phyloP scores from a whole-genome alignment of 2,329 filamentous ascomycete species.

The Colletotrichum sp. region DNA sequence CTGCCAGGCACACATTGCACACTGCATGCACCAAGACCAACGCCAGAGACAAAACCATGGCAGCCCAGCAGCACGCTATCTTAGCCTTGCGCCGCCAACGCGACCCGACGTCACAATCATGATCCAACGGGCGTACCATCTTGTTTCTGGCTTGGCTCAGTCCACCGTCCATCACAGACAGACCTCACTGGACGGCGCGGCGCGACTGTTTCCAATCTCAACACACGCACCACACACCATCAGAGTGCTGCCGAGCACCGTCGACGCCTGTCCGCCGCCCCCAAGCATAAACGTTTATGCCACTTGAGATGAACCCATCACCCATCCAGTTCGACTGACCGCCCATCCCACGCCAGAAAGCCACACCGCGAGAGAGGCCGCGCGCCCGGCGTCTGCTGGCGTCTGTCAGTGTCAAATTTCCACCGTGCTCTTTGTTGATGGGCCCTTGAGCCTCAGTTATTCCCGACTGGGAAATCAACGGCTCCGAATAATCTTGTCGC shows the following conservation, averaged over 20 bases:
- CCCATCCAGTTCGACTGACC: background rate
- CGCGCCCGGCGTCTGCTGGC: background rate
- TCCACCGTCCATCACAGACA: background rate
- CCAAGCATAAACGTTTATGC: constrained; percentile 5
- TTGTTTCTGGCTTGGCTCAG: constrained; percentile 2
- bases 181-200: background rate
- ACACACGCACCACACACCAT: background rate
- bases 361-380: background rate
- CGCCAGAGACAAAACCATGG: background rate
- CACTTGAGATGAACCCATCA: constrained; percentile 6
- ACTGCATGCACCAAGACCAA: background rate
- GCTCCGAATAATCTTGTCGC: constrained; percentile 13
- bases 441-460: constrained; percentile 12
- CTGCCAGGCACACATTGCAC: background rate
- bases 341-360: background rate
- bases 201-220: background rate
- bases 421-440: background rate
- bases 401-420: background rate
- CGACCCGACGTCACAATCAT: constrained; percentile 4
- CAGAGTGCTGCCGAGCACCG: background rate
- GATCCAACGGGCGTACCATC: background rate
- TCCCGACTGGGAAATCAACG: constrained; percentile 10
- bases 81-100: background rate
- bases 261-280: background rate
- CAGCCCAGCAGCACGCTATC: background rate